Base-by-base conservation (phyloP, 2,329 filamentous ascomycete species). In the Cadophora sp. region DNA sequence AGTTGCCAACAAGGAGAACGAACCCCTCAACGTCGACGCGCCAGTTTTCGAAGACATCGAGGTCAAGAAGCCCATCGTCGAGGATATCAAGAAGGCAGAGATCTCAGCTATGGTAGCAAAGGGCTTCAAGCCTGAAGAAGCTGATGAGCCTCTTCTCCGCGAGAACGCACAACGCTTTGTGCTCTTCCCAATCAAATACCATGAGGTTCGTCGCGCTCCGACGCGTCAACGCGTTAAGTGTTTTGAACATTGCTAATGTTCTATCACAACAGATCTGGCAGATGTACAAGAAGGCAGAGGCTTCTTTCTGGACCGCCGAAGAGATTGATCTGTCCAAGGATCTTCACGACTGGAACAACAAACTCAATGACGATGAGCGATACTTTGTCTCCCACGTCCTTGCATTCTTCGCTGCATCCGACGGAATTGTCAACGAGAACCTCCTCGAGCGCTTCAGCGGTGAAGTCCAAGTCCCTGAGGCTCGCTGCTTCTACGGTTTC, bases 251-350 rank as follows among this genome's bases (percentile, higher is more conserved):
- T 78, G 66, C 65, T 69, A 65, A 69, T 70, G 61, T 69, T 68
- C 59, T 24, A 66, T 51, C 63, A 62, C 69, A 72, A 79, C 75
- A 97, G 94, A 96, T 97, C 81, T 99, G 96, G 96, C 95, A 98
- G 82, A 98, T 98, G 95, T 99, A 99, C 89, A 99, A 99, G 89
- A 98, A 98, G 85, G 94, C 94, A 73, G 95, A 99, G 82, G 96
- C 96, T 62, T 98, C 96, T 51, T 99, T 99, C 90, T 99, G 96
- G 96, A 99, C 96, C 50, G 96, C 96, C 62, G 96, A 99, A 82
- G 96, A 99, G 85, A 98, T 99, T 76, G 96, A 99, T 82, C 89
- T 99, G 61, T 98, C 95, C 77, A 99, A 99, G 85, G 96, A 99
- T 81, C 87, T 98, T 67, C 93, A 97, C 85, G 96, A 99, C 85